A percentile compares a stretch with the other conserved stretches of the same genome.
phyloP scores from a whole-genome alignment of 495 filamentous ascomycete species.

The Annulohypoxylon nitens region DNA sequence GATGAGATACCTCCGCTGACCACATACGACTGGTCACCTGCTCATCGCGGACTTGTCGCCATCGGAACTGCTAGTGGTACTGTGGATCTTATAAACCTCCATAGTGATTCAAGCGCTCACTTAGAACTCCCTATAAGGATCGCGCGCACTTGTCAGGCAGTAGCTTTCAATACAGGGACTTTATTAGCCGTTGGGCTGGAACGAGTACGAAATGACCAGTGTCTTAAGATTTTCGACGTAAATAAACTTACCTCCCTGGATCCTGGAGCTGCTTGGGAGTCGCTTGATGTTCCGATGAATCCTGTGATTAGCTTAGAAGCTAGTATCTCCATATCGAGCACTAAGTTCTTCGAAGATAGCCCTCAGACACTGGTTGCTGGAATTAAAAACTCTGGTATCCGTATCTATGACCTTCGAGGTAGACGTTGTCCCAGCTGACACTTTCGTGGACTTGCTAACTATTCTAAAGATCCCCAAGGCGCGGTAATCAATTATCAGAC shows the following conservation, averaged over 20 bases:
- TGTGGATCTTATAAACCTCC: conserved; percentile 82
- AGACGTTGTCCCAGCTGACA: conserved; percentile 39
- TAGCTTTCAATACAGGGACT: conserved; percentile 85
- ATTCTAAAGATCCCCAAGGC: conserved; percentile 64
- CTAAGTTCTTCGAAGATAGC: conserved; percentile 89
- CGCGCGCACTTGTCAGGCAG: conserved; percentile 88
- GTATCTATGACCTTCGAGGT: conserved; percentile 94
- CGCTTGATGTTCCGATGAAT: conserved; percentile 64
- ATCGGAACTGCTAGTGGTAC: conserved; percentile 88
- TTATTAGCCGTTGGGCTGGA: conserved; percentile 90
- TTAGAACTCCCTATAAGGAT: conserved; percentile 84
- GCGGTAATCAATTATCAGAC: conserved; percentile 74
- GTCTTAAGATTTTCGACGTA: conserved; percentile 94
- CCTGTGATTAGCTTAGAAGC: conserved; percentile 78
- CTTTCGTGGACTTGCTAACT: conserved; percentile 21
- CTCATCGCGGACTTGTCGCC: conserved; percentile 75
- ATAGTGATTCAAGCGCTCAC: conserved; percentile 72
- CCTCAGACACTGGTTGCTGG: conserved; percentile 85
- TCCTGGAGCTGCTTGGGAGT: conserved; percentile 52
- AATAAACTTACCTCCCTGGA: conserved; percentile 70
- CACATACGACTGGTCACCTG: conserved; percentile 95
- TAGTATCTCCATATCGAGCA: conserved; percentile 88
- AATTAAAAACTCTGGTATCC: conserved; percentile 84
- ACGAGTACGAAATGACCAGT: conserved; percentile 90
- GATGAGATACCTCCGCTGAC: conserved; percentile 86